Conservation (phyloP, 805 yeast genomes). For the Ogataea philodendri region DNA sequence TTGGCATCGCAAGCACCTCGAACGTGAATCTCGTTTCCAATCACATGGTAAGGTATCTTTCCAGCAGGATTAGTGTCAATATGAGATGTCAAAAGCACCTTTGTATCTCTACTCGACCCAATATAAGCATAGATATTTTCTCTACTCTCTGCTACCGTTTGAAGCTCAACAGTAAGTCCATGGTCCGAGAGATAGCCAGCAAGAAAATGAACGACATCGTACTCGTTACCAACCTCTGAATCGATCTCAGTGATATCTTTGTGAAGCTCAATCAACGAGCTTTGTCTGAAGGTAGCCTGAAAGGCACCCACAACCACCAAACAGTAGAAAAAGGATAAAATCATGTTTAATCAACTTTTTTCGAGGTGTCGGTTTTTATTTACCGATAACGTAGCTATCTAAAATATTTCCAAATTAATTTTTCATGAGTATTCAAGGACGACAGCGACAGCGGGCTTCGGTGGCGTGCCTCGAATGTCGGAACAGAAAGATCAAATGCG, state of each 20-base stretch:
- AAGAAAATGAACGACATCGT: conserved; percentile 8
- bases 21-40: conserved; percentile 52
- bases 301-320: conserved; percentile 1
- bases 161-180: conserved; percentile 13
- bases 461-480: conserved; percentile 25
- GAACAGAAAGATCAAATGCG: conserved; percentile 23
- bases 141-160: conserved; percentile 24
- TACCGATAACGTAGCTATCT: conserved; percentile 4
- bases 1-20: conserved; percentile 65
- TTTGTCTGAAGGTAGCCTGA: conserved; percentile 1
- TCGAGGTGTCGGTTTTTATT: conserved; percentile 3
- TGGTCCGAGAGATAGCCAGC: conserved; percentile 4
- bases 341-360: not conserved
- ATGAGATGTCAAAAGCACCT: conserved; percentile 37
- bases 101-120: conserved; percentile 43
- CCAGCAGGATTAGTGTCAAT: conserved; percentile 52
- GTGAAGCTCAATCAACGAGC: conserved; percentile 8
- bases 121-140: conserved; percentile 53
- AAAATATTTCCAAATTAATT: conserved; percentile 4
- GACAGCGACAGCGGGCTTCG: conserved; percentile 8
- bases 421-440: conserved; percentile 1
- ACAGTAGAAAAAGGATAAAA: not conserved
- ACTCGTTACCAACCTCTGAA: conserved; percentile 11
- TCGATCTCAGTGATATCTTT: conserved; percentile 8
- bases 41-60: conserved; percentile 10